Evolutionary conservation across 495 filamentous ascomycete species (phyloP).

Genomic region (Podospora pseudocomata): DNA sequence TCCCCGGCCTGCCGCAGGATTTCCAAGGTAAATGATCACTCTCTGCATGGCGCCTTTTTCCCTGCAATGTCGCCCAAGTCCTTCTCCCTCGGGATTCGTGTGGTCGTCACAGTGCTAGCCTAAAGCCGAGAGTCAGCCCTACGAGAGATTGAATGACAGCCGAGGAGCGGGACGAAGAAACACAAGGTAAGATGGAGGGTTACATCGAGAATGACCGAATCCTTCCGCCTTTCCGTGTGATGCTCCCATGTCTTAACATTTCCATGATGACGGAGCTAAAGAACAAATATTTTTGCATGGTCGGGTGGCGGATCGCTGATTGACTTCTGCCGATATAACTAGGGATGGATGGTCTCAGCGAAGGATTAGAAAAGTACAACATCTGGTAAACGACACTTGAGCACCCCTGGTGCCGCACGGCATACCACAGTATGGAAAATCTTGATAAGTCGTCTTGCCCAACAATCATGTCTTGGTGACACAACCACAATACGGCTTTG

Average conservation of each 20-base stretch:
- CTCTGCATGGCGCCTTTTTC: too few species aligned
- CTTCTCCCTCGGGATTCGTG: background rate
- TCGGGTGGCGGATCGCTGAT: too few species aligned
- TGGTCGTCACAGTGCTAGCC: background rate
- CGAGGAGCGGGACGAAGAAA: background rate
- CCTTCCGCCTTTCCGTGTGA: background rate
- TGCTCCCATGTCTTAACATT: background rate
- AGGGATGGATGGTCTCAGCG: too few species aligned
- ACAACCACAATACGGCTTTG: background rate
- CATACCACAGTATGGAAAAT: background rate
- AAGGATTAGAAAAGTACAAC: too few species aligned
- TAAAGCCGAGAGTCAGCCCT: background rate
- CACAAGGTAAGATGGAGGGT: background rate
- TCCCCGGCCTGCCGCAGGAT: background rate
- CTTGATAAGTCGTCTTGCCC: background rate
- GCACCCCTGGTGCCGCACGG: too few species aligned
- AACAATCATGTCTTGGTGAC: background rate
- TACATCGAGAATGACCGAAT: background rate
- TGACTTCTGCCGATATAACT: too few species aligned
- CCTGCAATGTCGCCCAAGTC: background rate
- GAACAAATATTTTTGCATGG: too few species aligned
- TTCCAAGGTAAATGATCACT: background rate
- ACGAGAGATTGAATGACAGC: background rate
- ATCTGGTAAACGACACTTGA: too few species aligned
- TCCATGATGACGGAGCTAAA: background rate